These are phyloP conservation scores for Nothophoma quercina DNA, from an alignment of 2,329 filamentous ascomycete species.

Conservation along the genomic window DNA sequence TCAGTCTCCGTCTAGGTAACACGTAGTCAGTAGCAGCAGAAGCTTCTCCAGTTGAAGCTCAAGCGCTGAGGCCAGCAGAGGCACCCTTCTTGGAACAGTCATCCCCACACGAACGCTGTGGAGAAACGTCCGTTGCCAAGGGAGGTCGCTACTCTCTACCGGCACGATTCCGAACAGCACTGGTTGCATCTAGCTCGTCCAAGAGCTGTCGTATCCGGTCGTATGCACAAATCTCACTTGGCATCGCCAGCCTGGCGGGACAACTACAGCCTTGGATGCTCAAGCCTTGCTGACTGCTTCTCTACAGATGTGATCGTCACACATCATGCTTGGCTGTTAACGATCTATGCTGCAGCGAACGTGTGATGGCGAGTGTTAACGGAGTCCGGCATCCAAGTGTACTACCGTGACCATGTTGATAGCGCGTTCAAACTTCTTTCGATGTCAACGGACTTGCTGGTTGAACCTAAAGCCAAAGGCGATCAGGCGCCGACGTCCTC, in stretches of 20 bases:
- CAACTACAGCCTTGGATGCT: constrained; percentile 23
- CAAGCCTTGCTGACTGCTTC: constrained; percentile 18
- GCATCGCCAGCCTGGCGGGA: constrained; percentile 13
- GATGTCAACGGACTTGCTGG: no score
- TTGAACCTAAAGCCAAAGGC: background rate
- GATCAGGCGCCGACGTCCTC: background rate
- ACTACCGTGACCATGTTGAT: no score
- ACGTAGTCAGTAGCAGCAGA: constrained; percentile 39
- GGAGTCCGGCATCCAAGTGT: no score
- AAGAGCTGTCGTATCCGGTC: background rate
- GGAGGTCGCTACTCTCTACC: background rate
- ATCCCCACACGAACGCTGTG: constrained; percentile 31
- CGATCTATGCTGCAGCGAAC: background rate
- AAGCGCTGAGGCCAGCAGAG: constrained; percentile 36
- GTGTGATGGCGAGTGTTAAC: no score
- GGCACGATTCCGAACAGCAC: constrained; percentile 22
- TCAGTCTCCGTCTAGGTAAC: constrained; percentile 29
- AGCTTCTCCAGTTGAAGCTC: constrained; percentile 43
- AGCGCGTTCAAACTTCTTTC: no score
- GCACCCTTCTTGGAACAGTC: constrained; percentile 18
- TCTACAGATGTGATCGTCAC: constrained; percentile 19
- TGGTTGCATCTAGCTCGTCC: constrained; percentile 24
- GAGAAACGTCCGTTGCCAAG: constrained; percentile 31
- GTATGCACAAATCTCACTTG: constrained; percentile 6
- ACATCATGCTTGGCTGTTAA: constrained; percentile 14